Base-by-base conservation (phyloP, 441 rosid genomes). In the Monsonia emarginata region DNA sequence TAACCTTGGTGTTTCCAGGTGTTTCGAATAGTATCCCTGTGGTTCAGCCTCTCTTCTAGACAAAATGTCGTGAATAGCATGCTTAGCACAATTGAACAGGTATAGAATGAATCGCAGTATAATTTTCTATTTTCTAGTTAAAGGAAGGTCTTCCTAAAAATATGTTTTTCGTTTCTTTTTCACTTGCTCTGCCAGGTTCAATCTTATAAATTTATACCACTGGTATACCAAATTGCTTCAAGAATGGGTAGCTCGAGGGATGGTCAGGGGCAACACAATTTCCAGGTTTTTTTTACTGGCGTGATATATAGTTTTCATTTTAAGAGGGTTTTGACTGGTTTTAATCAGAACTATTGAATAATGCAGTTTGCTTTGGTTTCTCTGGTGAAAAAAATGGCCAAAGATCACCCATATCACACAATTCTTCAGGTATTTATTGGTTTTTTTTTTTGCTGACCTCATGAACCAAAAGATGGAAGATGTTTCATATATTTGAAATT, bases 161-260 rank as follows among this genome's bases (percentile, higher is more conserved):
- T 6, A 16, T 50, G 58, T 61, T 36, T 8, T 72, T 40, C 31
- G 60, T 65, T 69, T 9, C 21, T 67, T 30, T 27, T 76, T 16
- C 72, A 61, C 42, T 46, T 30, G 38, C 65, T 66, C 57, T 44
- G 79, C 61, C 78, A 94, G 98, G 97, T 91, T 74, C 96, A 89
- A 69, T 85, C 97, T 54, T 89, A 89, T 82, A 94, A 94, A 75
- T 94, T 91, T 83, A 81, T 94, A 67, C 97, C 97, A 2, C 83
- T 91, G 64, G 87, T 88, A 38, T 94, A 94, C 78, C 99, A 94
- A 82, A 91, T 94, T 83, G 99, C 99, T 73, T 94, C 99, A 70
- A 82, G 99, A 84, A 79, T 94, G 88, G 97, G 99, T 61, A 73
- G 87, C 82, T 73, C 91, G 65, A 93, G 81, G 79, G 97, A 88